Evolutionary conservation across 2,329 filamentous ascomycete species (phyloP).

Genomic region (Herpotrichia juniperi): DNA sequence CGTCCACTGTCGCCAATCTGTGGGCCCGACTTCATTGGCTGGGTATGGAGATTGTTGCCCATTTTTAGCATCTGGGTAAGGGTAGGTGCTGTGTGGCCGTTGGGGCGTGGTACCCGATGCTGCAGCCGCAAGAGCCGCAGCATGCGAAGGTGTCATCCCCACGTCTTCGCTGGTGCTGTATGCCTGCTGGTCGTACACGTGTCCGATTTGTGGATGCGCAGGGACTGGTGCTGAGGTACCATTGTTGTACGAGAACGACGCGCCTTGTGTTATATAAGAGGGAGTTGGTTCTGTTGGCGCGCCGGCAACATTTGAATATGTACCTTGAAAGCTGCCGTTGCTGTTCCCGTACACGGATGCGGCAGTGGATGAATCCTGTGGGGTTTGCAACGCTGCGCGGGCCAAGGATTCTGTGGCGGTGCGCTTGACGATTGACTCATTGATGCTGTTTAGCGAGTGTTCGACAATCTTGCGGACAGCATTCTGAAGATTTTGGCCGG

Average conservation of each 20-base stretch:
- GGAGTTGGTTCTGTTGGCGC: conserved; percentile 25
- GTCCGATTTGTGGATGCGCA: conserved; percentile 23
- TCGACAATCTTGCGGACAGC: conserved; percentile 58
- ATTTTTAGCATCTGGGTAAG: conserved; percentile 27
- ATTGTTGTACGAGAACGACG: conserved; percentile 33
- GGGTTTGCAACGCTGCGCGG: conserved; percentile 40
- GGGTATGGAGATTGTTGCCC: conserved; percentile 28
- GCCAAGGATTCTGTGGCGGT: conserved; percentile 53
- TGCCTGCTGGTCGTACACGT: conserved; percentile 32
- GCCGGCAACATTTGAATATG: conserved; percentile 25
- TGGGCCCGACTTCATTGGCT: conserved; percentile 30
- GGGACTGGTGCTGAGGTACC: conserved; percentile 26
- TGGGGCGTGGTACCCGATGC: conserved; percentile 27
- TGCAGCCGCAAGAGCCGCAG: conserved; percentile 34
- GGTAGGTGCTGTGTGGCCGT: conserved; percentile 27
- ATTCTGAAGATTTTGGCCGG: conserved; percentile 54
- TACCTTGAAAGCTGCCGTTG: conserved; percentile 23
- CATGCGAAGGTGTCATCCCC: conserved; percentile 36
- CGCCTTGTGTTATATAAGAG: conserved; percentile 24
- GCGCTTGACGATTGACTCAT: conserved; percentile 50
- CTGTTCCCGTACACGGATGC: conserved; percentile 29
- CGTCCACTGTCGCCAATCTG: conserved; percentile 45
- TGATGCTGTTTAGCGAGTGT: conserved; percentile 55
- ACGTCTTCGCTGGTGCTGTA: conserved; percentile 33
- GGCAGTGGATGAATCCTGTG: conserved; percentile 25